phyloP scores from a whole-genome alignment of 2,329 filamentous ascomycete species.

The Chaetomiaceae sp. region DNA sequence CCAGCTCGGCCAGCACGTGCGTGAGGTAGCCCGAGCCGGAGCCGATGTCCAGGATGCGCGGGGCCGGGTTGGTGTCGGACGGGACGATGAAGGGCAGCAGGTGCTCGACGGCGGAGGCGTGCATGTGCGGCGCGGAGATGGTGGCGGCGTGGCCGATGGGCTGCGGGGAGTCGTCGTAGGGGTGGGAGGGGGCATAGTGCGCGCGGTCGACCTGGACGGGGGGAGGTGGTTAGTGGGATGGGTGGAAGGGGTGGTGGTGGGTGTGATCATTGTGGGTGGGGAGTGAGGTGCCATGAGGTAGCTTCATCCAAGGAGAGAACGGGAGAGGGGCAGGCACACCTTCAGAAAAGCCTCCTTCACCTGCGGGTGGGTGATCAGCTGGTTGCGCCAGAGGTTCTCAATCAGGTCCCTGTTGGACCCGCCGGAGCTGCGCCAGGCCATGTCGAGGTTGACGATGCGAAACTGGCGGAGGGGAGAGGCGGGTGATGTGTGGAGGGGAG shows the following conservation, averaged over 20 bases:
- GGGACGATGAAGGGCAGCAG: conserved; percentile 42
- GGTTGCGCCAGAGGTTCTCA: conserved; percentile 65
- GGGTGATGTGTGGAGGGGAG: background rate
- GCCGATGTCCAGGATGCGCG: conserved; percentile 65
- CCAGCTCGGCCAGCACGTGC: conserved; percentile 76
- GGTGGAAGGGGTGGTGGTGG: background rate
- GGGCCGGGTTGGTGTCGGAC: conserved; percentile 28
- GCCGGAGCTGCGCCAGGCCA: conserved; percentile 90
- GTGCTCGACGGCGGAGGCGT: conserved; percentile 47
- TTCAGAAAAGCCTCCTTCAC: conserved; percentile 77
- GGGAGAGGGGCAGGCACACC: too few relatives aligned
- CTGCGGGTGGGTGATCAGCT: conserved; percentile 63
- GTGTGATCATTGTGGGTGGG: too few relatives aligned
- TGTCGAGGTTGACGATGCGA: conserved; percentile 35
- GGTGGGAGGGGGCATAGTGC: conserved; percentile 64
- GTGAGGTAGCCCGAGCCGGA: conserved; percentile 79
- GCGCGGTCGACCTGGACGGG: conserved; percentile 69
- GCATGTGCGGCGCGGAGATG: conserved; percentile 57
- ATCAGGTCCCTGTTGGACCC: conserved; percentile 67
- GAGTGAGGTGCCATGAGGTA: too few relatives aligned
- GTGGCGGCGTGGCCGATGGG: conserved; percentile 50
- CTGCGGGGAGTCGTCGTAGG: conserved; percentile 61
- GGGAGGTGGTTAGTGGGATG: background rate
- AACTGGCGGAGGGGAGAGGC: background rate
- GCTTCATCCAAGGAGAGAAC: too few relatives aligned